These are phyloP conservation scores for Aquilaria yunnanensis DNA, from an alignment of 345 rosid species.

Conservation along the genomic window DNA sequence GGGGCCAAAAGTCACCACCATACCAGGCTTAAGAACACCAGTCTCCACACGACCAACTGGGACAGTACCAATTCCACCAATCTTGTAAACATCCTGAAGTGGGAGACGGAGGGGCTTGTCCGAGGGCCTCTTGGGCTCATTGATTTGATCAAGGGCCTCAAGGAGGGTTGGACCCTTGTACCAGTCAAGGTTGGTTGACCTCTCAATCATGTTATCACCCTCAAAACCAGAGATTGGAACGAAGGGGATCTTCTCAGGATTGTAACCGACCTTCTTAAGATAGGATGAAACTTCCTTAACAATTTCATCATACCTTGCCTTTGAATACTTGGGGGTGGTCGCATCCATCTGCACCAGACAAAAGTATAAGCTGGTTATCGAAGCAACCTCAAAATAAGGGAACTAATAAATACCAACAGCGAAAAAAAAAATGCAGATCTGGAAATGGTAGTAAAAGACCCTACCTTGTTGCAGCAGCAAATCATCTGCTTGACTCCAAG, in stretches of 20 bases:
- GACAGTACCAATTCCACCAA: conserved; percentile 53
- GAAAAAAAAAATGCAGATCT: background rate
- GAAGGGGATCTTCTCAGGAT: conserved; percentile 30
- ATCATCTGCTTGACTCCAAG: conserved; percentile 78
- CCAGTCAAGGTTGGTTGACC: conserved; percentile 35
- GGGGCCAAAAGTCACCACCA: conserved; percentile 20
- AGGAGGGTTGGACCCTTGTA: conserved; percentile 37
- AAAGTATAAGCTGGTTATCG: conserved; percentile 25
- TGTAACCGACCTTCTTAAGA: conserved; percentile 34
- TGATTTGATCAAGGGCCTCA: conserved; percentile 28
- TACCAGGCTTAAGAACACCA: conserved; percentile 25
- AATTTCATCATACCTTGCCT: conserved; percentile 35
- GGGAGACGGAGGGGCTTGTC: conserved; percentile 53
- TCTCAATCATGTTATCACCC: conserved; percentile 37
- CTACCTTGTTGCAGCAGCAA: conserved; percentile 72
- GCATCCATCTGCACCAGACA: conserved; percentile 29
- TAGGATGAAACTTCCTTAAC: conserved; percentile 40
- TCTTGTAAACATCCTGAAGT: conserved; percentile 58
- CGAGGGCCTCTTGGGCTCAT: conserved; percentile 32
- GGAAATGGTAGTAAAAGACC: background rate
- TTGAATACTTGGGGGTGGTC: conserved; percentile 35
- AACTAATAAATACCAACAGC: no score
- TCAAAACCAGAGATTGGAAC: conserved; percentile 31
- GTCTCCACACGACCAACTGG: conserved; percentile 49
- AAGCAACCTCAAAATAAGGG: no score